Evolutionary conservation across 306 rosid species (phyloP).

Genomic region (Acacia acuminata): DNA sequence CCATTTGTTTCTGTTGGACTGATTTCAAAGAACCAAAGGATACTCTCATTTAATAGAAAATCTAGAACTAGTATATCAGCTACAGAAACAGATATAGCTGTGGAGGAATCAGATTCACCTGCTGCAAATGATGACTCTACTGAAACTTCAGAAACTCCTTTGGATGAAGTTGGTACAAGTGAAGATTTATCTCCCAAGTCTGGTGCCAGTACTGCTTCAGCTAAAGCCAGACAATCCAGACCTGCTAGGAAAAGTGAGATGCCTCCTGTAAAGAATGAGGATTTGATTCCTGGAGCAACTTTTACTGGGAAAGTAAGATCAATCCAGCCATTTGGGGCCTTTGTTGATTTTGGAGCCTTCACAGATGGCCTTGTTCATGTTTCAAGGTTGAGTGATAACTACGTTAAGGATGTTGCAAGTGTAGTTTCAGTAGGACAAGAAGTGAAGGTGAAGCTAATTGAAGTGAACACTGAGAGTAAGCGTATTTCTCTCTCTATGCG

Average conservation of each 20-base stretch:
- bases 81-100: slow-evolving; percentile 70
- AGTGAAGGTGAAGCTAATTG: slow-evolving; percentile 87
- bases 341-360: slow-evolving; percentile 94
- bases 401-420: slow-evolving; percentile 78
- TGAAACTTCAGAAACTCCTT: slow-evolving; percentile 44
- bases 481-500: slow-evolving; percentile 97
- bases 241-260: slow-evolving; percentile 82
- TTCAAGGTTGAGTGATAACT: slow-evolving; percentile 85
- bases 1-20: slow-evolving; percentile 51
- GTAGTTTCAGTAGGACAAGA: slow-evolving; percentile 98
- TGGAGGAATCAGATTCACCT: slow-evolving; percentile 64
- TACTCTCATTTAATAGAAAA: slow-evolving; percentile 43
- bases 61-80: slow-evolving; percentile 63
- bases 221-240: slow-evolving; percentile 59
- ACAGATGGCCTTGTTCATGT: slow-evolving; percentile 97
- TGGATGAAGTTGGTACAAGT: slow-evolving; percentile 41
- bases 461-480: slow-evolving; percentile 72
- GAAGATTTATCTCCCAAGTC: slow-evolving; percentile 49
- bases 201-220: slow-evolving; percentile 40
- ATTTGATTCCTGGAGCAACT: slow-evolving; percentile 78
- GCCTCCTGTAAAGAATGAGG: slow-evolving; percentile 85
- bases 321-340: slow-evolving; percentile 94
- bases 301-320: slow-evolving; percentile 96
- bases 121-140: slow-evolving; percentile 52
- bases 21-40: slow-evolving; percentile 51